Conservation (phyloP, 352 stramenopile species). For the Pythium graminicola region DNA sequence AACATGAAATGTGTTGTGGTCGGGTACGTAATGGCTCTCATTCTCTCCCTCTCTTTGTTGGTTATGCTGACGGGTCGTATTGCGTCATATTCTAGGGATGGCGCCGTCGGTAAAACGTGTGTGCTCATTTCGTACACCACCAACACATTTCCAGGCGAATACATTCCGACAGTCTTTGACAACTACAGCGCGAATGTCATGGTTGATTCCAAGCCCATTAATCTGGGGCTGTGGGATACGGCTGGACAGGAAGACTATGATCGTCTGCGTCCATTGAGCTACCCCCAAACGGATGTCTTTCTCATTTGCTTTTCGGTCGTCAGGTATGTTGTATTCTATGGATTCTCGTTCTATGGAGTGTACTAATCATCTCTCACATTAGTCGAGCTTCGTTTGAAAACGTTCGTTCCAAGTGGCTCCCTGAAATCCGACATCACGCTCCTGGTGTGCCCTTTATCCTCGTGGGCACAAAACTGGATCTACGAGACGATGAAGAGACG, state of each 20-base stretch:
- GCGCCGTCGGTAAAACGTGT: slow-evolving; percentile 95
- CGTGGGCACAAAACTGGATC: slow-evolving; percentile 93
- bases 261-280: slow-evolving; percentile 90
- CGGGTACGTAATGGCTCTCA: slow-evolving; percentile 67
- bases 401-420: slow-evolving; percentile 92
- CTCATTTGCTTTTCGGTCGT: slow-evolving; percentile 95
- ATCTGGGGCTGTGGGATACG: slow-evolving; percentile 96
- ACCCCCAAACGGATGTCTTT: slow-evolving; percentile 96
- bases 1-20: slow-evolving; percentile 95
- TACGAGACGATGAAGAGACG: slow-evolving; percentile 87
- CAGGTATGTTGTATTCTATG: slow-evolving; percentile 31
- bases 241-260: slow-evolving; percentile 97
- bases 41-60: no score
- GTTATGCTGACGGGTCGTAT: neutral
- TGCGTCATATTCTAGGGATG: slow-evolving; percentile 70
- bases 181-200: slow-evolving; percentile 92
- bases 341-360: neutral
- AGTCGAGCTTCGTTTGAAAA: slow-evolving; percentile 93
- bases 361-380: neutral
- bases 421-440: slow-evolving; percentile 85
- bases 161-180: slow-evolving; percentile 95
- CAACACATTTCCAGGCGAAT: slow-evolving; percentile 95
- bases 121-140: slow-evolving; percentile 97
- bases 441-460: slow-evolving; percentile 93
- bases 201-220: slow-evolving; percentile 93